Evolutionary conservation across 192 early-diverging fungal genomes (phyloP), one percentile per base, ranked within the genome.

Genomic region (Backusella westeae): DNA sequence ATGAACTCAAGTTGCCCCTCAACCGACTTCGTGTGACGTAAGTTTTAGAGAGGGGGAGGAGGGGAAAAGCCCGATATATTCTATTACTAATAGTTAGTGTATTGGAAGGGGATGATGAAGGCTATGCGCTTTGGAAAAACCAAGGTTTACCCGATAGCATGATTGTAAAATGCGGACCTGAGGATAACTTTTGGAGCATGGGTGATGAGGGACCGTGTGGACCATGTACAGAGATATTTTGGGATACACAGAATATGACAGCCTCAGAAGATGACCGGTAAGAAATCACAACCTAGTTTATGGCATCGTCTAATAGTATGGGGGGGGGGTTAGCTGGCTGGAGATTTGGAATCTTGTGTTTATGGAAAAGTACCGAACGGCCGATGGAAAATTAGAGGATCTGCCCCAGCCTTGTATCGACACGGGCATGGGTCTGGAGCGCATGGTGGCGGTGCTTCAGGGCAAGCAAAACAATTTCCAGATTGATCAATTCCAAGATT

Each of bases 301-400:
- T 32, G 32, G 32, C 32, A 32, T 32, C 32, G 2, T 32, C 32
- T 32, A 32, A 32, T 3, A 32, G 32, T 32, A 32, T 32, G 29
- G 29, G 1, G 29, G 29, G 29, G 1, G 29, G 29, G 0, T 0
- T 32, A 32, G 88, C 7, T 91, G 87, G 87, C 67, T 91, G 32
- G 90, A 91, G 72, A 85, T 91, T 42, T 91, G 90, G 88, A 91
- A 91, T 53, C 65, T 90, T 49, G 88, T 90, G 3, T 90, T 89
- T 76, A 89, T 88, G 86, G 80, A 90, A 53, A 84, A 88, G 39
- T 86, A 87, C 23, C 69, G 85, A 6, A 78, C 78, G n/a, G 85
- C 77, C 2, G 80, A 88, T 12, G 85, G 88, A 1, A 46, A 82
- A 26, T 52, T 90, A 0, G 69, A 82, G 7, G 80, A 84, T 12